Base-by-base conservation (phyloP, 768 basidiomycete genomes). In the Leucocoprinus sp. region DNA sequence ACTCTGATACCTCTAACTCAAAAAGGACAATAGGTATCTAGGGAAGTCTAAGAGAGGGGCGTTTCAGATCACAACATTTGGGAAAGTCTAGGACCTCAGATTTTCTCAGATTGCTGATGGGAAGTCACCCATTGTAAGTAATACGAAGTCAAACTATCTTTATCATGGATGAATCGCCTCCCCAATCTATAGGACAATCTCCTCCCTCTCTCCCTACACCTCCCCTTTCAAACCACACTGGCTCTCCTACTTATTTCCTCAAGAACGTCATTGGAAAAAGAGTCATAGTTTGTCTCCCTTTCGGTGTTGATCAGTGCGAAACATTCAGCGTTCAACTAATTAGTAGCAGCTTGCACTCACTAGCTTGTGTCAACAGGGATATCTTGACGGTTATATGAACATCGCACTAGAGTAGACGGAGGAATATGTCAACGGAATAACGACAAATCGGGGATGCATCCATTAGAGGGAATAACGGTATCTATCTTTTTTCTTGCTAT, bases 321-420 rank as follows among this genome's bases (percentile, higher is more conserved):
- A 28, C 44, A 8, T 21, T 9, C n/a, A n/a, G n/a, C n/a, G n/a
- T n/a, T n/a, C n/a, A n/a, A n/a, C 15, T 23, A 26, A n/a, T 5
- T 29, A 26, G 5, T 23, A 34, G 15, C 8, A 27, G 23, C n/a
- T 34, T 9, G 11, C 15, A 29, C 31, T 40, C n/a, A 47, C 23
- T 37, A 3, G 40, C 21, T 21, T 27, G 23, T 8, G 7, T 31
- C 17, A 24, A 4, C 49, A 98, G 95, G 95, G 17, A 74, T 93
- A 2, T 58, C 74, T 98, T 18, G 96, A 98, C 64, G 93, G 93
- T 0, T 98, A 96, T 64, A 98, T 99, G 96, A 98, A 98, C 66
- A 95, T 98, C 40, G 96, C 92, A 11, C 67, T 98, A 27, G 96
- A 99, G 65, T 88, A 96, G 62, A 96, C 93, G 2, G 92, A 96